These are phyloP conservation scores for Pseudonitzschia pungens DNA, from an alignment of 108 stramenopile species.

Conservation along the genomic window DNA sequence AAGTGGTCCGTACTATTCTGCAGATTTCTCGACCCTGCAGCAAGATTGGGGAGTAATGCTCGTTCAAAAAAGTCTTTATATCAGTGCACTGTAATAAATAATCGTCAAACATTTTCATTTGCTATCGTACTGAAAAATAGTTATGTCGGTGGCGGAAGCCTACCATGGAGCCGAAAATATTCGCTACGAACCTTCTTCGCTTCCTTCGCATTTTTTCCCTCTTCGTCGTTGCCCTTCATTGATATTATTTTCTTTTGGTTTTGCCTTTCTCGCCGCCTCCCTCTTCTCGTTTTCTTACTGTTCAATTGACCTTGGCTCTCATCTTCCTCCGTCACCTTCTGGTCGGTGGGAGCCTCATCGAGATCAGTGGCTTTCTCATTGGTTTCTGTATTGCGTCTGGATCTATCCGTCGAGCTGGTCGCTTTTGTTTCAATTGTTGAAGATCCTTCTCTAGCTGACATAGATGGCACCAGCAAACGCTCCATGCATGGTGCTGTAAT, in stretches of 20 bases:
- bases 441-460: neutral
- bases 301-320: neutral
- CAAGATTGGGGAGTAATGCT: neutral
- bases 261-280: neutral
- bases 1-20: neutral
- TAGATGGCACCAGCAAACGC: slow-evolving; percentile 27
- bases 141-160: neutral
- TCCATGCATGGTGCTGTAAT: slow-evolving; percentile 39
- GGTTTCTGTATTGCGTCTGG: no score
- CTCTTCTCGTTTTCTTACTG: neutral
- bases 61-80: neutral
- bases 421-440: neutral
- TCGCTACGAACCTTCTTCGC: neutral
- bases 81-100: no score
- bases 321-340: no score
- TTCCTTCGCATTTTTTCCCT: neutral
- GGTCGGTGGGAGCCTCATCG: no score
- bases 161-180: neutral
- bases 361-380: no score
- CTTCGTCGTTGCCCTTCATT: neutral
- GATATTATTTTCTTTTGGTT: neutral
- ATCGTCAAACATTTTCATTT: no score
- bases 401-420: neutral
- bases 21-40: neutral
- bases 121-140: neutral